Evolutionary conservation across 2,329 filamentous ascomycete genomes (phyloP).

Genomic region (Hypoxylon sp.): DNA sequence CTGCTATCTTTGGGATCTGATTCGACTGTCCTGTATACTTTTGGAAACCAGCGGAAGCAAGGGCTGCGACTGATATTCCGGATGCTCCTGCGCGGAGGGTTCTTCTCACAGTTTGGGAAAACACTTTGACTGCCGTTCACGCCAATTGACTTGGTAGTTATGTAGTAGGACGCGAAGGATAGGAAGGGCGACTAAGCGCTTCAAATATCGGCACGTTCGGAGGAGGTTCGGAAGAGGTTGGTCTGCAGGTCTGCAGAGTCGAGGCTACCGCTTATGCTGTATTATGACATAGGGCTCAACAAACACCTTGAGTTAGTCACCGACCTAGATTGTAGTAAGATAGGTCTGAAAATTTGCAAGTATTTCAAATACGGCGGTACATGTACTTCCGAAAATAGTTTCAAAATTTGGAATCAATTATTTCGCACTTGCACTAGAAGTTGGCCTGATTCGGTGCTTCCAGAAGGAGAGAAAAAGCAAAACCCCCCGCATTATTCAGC

Average conservation of each 20-base stretch:
- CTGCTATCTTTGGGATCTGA: constrained; percentile 58
- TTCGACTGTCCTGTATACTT: constrained; percentile 56
- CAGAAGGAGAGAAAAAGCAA: constrained; percentile 25
- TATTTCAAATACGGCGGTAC: constrained; percentile 43
- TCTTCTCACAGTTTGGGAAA: constrained; percentile 84
- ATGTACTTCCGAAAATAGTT: constrained; percentile 45
- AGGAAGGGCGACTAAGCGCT: constrained; percentile 14
- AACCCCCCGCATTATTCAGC: constrained; percentile 45
- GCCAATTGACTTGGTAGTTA: constrained; percentile 9
- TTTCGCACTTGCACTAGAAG: constrained; percentile 12
- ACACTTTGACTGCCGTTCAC: constrained; percentile 82
- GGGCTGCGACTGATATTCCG: constrained; percentile 80
- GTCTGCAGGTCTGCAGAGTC: constrained; percentile 22
- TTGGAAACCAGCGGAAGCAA: constrained; percentile 75
- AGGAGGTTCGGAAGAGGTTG: constrained; percentile 32
- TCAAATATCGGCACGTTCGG: constrained; percentile 35
- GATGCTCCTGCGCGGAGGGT: constrained; percentile 81
- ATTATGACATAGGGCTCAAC: constrained; percentile 21
- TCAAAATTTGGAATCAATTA: constrained; percentile 41
- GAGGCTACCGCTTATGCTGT: constrained; percentile 20
- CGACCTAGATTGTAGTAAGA: constrained; percentile 36
- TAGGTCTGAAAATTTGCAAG: constrained; percentile 14
- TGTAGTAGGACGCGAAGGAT: constrained; percentile 4
- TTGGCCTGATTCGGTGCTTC: constrained; percentile 10
- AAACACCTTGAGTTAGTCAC: constrained; percentile 20